Conservation (phyloP, 2,329 filamentous ascomycete species). For the Grosmannia clavigera region DNA sequence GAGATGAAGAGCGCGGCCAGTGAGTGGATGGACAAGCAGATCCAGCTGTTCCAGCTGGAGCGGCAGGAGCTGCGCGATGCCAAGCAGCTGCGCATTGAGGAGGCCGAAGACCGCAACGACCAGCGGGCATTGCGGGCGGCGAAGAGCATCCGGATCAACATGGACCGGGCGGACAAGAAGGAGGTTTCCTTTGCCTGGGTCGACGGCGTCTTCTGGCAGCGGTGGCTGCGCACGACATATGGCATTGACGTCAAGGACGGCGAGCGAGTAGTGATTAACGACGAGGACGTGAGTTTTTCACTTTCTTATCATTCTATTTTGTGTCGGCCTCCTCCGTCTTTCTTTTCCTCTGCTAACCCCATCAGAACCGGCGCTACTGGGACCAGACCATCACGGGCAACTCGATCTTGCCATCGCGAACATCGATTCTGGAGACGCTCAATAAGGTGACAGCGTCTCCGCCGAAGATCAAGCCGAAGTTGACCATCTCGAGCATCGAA, state of each 20-base stretch:
- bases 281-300: constrained; percentile 69
- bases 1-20: constrained; percentile 93
- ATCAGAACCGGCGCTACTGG: constrained; percentile 85
- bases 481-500: constrained; percentile 60
- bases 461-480: constrained; percentile 62
- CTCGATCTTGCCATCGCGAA: constrained; percentile 77
- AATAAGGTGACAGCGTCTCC: constrained; percentile 57
- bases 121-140: constrained; percentile 75
- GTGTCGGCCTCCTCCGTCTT: too few species aligned
- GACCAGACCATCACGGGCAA: constrained; percentile 82
- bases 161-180: constrained; percentile 76
- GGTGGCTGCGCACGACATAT: constrained; percentile 92
- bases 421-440: constrained; percentile 80
- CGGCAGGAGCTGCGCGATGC: constrained; percentile 85
- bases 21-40: constrained; percentile 97
- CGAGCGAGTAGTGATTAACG: constrained; percentile 90
- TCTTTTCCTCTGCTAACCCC: constrained; percentile 20
- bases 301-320: background rate
- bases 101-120: constrained; percentile 87
- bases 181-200: constrained; percentile 96
- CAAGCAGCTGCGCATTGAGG: constrained; percentile 91
- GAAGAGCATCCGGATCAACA: constrained; percentile 83
- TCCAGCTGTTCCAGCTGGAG: constrained; percentile 81
- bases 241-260: constrained; percentile 80
- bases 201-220: constrained; percentile 92